A percentile compares a stretch with the other conserved stretches of the same genome.
Conservation (phyloP, 2,329 filamentous ascomycete species). For the Colletotrichum chrysophilum region DNA sequence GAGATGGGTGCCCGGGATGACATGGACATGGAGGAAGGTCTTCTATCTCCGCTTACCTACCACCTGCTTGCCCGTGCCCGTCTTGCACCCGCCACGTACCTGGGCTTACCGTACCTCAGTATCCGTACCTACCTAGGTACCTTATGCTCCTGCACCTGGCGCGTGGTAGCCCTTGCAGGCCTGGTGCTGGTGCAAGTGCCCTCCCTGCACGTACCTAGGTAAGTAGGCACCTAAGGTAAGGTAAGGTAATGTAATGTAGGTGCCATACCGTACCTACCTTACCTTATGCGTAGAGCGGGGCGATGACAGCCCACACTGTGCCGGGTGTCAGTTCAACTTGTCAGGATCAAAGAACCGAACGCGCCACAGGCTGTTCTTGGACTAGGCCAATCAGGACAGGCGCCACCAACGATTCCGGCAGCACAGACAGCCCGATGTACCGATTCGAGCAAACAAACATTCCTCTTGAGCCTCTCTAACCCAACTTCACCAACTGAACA, state of each 20-base stretch:
- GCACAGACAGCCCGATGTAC: background rate
- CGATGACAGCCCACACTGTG: background rate
- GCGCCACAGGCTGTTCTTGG: constrained; percentile 13
- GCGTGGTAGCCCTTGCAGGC: background rate
- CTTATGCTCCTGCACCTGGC: background rate
- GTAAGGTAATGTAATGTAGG: background rate
- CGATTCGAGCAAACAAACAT: constrained; percentile 14
- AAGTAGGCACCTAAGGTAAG: background rate
- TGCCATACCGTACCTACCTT: background rate
- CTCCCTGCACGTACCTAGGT: no score
- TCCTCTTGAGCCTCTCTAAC: background rate
- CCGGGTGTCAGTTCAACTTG: background rate
- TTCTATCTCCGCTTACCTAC: background rate
- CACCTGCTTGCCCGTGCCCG: background rate
- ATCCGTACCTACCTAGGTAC: background rate
- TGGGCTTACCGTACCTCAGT: background rate
- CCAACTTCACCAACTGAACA: background rate
- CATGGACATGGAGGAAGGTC: no score
- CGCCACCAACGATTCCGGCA: constrained; percentile 23
- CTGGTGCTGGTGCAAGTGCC: background rate
- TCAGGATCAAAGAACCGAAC: background rate
- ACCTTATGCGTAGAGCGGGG: background rate
- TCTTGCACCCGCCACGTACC: background rate
- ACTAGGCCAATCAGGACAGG: constrained; percentile 13
- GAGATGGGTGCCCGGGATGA: background rate